Evolutionary conservation across 106 monocot genomes (phyloP).

Genomic region (Hemerocallis citrina): DNA sequence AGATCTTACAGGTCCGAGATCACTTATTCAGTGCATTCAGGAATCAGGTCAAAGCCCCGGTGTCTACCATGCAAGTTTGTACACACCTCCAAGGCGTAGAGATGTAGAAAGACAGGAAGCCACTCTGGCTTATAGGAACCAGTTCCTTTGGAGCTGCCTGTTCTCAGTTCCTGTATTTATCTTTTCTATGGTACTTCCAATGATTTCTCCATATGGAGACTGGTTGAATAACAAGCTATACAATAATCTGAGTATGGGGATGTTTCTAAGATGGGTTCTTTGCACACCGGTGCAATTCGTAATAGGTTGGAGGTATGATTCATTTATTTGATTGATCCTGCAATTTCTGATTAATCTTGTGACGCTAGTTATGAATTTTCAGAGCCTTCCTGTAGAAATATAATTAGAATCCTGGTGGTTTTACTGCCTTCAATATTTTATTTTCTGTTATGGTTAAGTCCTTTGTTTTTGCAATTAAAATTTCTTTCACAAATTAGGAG

Average conservation of each 20-base stretch:
- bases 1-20: slow-evolving; percentile 78
- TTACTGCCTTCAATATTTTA: too few relatives aligned
- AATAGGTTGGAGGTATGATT: slow-evolving; percentile 92
- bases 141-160: slow-evolving; percentile 79
- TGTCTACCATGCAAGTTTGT: slow-evolving; percentile 55
- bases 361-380: too few relatives aligned
- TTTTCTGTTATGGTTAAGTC: too few relatives aligned
- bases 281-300: slow-evolving; percentile 91
- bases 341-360: too few relatives aligned
- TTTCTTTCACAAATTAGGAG: too few relatives aligned
- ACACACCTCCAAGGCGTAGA: slow-evolving; percentile 41
- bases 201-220: slow-evolving; percentile 64
- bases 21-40: slow-evolving; percentile 61
- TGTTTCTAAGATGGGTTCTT: slow-evolving; percentile 62
- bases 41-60: slow-evolving; percentile 31
- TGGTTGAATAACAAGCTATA: slow-evolving; percentile 49
- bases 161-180: slow-evolving; percentile 78
- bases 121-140: slow-evolving; percentile 43
- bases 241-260: slow-evolving; percentile 63
- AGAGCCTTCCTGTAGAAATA: too few relatives aligned
- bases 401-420: too few relatives aligned
- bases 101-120: slow-evolving; percentile 52
- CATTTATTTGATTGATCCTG: too few relatives aligned
- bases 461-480: too few relatives aligned
- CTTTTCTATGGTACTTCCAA: slow-evolving; percentile 87